phyloP scores from a whole-genome alignment of 441 rosid species.

The Populus hybrid region DNA sequence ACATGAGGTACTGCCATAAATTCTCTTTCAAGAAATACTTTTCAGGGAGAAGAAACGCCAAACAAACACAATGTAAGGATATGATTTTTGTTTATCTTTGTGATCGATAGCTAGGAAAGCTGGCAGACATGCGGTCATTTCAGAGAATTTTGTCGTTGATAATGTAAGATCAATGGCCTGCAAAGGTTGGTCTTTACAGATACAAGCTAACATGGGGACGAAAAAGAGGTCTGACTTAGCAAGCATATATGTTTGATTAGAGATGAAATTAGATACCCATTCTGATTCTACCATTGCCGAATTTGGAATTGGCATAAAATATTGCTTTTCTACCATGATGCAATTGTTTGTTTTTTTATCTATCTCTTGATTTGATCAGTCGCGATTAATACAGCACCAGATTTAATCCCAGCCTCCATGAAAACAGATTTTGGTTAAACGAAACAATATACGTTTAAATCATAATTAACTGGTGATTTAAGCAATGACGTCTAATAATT shows the following conservation, averaged over 20 bases:
- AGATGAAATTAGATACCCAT: slow-evolving; percentile 6
- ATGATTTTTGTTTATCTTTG: neutral
- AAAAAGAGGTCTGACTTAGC: neutral
- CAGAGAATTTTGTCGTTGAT: neutral
- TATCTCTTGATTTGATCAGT: no score
- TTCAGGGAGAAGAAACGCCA: no score
- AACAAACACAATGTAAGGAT: neutral
- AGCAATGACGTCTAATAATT: no score
- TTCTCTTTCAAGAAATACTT: neutral
- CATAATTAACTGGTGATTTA: no score
- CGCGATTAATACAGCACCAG: no score
- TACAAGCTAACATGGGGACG: neutral
- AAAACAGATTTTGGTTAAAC: no score
- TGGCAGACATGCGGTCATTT: neutral
- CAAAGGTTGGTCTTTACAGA: neutral
- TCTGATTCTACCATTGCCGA: slow-evolving; percentile 12
- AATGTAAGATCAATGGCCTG: neutral
- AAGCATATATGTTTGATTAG: neutral
- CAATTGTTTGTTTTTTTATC: neutral
- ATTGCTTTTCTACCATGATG: neutral
- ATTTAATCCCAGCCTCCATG: no score
- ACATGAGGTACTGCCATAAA: no score
- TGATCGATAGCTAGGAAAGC: neutral
- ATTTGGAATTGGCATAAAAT: slow-evolving; percentile 10
- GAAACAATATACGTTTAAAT: no score